Base-by-base conservation (phyloP, 2,329 filamentous ascomycete species). In the Emergomyces pasteurianus region DNA sequence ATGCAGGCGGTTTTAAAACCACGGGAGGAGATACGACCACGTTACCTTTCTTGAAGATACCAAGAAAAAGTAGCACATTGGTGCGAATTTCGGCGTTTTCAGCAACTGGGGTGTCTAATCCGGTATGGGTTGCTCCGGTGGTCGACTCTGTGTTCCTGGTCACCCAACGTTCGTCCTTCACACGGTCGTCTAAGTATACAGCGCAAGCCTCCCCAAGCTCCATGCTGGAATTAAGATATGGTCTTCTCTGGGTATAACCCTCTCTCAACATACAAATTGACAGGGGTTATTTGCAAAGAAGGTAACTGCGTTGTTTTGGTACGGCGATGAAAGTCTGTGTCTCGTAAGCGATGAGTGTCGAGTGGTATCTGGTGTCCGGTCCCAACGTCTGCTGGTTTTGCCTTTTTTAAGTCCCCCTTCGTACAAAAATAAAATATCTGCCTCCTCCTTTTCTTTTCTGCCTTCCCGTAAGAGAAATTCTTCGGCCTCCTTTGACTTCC, bases 31-130 rank as follows among this genome's bases (percentile, higher is more conserved):
- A 47, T 50, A 28, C 6, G 47, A 31, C 16, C 55, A 69, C 77
- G 23, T 64, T 72, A 82, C 81, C 81, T 76, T 80, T 77, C 67
- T 77, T 78, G 67, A 82, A 83, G 34, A 80, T 75, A 40, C 72
- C 74, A 54, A 83, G 67, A 58, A 84, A 70, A 23, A 74, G 73
- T 62, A 77, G 74, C 36, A 83, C 68, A 70, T 83, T 82, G 42
- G 68, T 70, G 53, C 76, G 72, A 23, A 82, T 71, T 57, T 76
- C 73, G 58, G 73, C 72, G 16, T 76, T 73, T 62, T 79, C 77
- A 74, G 68, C 57, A 69, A 66, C 40, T 63, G 61, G 62, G 67
- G 67, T 52, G 69, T 67, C 66, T 68, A 65, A 21, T 53, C 58
- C 58, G 61, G 66, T 66, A 42, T 69, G 69, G 57, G 63, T 62